Percentiles rank a stretch among this genome's conserved stretches.
Evolutionary conservation across 2,329 filamentous ascomycete genomes (phyloP).

Genomic region (Verticillium nonalfalfae): DNA sequence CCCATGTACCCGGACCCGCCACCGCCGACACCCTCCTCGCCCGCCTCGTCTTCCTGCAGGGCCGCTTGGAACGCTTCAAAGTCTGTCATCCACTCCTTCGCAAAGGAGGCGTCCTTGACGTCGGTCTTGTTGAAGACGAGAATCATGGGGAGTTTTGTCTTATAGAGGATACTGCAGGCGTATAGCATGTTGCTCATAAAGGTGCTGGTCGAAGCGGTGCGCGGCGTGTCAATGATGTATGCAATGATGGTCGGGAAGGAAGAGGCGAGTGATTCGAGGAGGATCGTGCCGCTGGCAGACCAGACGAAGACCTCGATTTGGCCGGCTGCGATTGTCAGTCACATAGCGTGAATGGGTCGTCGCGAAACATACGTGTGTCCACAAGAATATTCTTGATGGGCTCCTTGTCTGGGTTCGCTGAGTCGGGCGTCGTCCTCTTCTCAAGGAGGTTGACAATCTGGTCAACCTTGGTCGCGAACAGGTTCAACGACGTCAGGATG

Average conservation of each 20-base stretch:
- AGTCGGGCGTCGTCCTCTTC: conserved; percentile 68
- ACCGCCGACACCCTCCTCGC: conserved; percentile 63
- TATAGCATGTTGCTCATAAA: conserved; percentile 99
- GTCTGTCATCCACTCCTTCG: conserved; percentile 99
- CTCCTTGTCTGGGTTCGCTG: conserved; percentile 51
- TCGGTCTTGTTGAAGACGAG: conserved; percentile 99
- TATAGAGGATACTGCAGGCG: conserved; percentile 96
- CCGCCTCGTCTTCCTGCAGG: conserved; percentile 70
- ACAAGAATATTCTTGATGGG: conserved; percentile 80
- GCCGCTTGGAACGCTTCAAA: conserved; percentile 94
- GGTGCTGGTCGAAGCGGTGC: conserved; percentile 86
- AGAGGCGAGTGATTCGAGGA: conserved; percentile 86
- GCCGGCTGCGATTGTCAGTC: conserved; percentile 42
- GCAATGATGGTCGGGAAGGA: conserved; percentile 96
- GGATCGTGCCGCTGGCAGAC: conserved; percentile 90
- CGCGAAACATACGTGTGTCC: conserved; percentile 60
- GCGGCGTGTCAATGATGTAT: conserved; percentile 94
- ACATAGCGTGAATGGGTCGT: not conserved
- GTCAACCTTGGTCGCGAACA: conserved; percentile 97
- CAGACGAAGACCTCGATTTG: conserved; percentile 99
- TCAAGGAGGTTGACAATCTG: conserved; percentile 86
- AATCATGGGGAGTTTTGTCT: conserved; percentile 97
- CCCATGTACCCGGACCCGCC: conserved; percentile 94
- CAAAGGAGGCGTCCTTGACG: conserved; percentile 83
- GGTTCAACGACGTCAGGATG: conserved; percentile 89